phyloP scores from a whole-genome alignment of 371 early-diverging fungal genomes.

The Dinochytrium kinnereticum region DNA sequence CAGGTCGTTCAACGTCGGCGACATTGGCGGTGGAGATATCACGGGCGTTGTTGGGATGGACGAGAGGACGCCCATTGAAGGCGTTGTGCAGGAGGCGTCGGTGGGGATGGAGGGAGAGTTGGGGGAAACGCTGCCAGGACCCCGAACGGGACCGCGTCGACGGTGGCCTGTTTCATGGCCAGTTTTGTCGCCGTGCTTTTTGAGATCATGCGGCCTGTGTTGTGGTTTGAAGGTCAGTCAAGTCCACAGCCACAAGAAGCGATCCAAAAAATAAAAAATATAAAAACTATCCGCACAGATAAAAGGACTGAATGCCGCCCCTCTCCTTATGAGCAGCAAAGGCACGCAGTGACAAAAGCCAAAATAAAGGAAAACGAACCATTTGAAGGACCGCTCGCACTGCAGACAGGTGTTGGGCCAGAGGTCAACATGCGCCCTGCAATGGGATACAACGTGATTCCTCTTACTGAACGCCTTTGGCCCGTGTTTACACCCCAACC shows the following conservation, averaged over 20 bases:
- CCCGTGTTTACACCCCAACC: conserved; percentile 1
- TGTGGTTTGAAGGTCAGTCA: background rate
- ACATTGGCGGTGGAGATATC: no score
- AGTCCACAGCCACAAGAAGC: no score
- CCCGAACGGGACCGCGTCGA: background rate
- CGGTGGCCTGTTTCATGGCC: background rate
- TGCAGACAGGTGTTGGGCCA: background rate
- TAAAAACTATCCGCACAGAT: no score
- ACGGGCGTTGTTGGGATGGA: no score
- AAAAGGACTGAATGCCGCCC: no score
- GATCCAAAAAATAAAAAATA: no score
- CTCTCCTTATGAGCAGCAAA: no score
- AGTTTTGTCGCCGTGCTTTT: background rate
- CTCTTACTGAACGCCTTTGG: background rate
- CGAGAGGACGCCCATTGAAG: no score
- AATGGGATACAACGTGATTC: conserved; percentile 1
- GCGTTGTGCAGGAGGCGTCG: no score
- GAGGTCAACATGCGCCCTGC: background rate
- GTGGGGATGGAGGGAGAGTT: no score
- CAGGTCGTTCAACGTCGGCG: no score
- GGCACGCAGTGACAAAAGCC: background rate
- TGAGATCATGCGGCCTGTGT: background rate
- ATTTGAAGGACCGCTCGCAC: background rate
- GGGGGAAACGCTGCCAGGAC: no score
- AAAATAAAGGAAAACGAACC: background rate